Evolutionary conservation across 2,329 filamentous ascomycete species (phyloP), one percentile per base, ranked within the genome.

Genomic region (Phyllosticta capitalensis): DNA sequence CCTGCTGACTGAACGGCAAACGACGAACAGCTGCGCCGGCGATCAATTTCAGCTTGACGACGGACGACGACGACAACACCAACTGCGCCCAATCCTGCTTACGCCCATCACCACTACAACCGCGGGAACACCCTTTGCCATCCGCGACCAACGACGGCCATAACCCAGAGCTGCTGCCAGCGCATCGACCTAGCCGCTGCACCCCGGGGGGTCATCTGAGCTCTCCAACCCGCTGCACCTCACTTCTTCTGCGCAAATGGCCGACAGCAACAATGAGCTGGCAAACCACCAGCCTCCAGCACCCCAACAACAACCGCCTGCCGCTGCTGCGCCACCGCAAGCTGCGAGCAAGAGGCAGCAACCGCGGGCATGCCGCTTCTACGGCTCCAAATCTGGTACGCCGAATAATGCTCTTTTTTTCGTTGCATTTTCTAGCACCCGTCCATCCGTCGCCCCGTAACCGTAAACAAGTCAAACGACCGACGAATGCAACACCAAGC

Each of bases 311-410:
- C 69, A 66, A 64, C 67, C 63, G 64, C 52, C 68, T 69, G 63
- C 48, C 24, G 26, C 56, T 52, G 50, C 56, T 58, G 56, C 68
- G 70, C 68, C 69, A 70, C 68, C 62, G 65, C 64, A 56, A 62
- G 17, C 57, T 20, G 63, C 62, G 59, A 62, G 65, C 65, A 67
- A 62, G 54, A 64, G 10, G n/a, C n/a, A n/a, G n/a, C n/a, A n/a
- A n/a, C n/a, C n/a, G 64, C 56, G 56, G 51, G 61, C 67, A 58
- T 75, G 74, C 67, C 71, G 72, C 58, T 73, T 71, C 70, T 74
- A 70, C 65, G 68, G 65, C 54, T 69, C 70, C 63, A 71, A 69
- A 61, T 70, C 68, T 65, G 74, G 75, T 75, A 73, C 66, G 63
- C 59, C 66, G n/a, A n/a, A n/a, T n/a, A n/a, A 68, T 48, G 54